Evolutionary conservation across 140 eudicot genomes (phyloP).

Genomic region (Senecio squalidus): DNA sequence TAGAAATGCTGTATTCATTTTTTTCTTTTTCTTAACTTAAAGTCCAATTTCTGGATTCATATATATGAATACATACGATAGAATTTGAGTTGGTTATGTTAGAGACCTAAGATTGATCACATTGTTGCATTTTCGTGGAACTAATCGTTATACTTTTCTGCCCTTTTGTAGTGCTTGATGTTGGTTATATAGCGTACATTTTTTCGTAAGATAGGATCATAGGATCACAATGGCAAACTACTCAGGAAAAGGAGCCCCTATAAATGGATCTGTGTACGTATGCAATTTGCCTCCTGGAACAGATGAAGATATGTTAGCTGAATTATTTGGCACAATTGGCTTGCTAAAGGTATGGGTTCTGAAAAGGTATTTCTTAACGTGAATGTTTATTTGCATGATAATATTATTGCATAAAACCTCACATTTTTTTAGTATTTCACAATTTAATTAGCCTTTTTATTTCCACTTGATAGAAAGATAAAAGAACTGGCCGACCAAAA

Average conservation of each 20-base stretch:
- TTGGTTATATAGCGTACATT: slow-evolving; percentile 18
- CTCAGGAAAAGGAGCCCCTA: slow-evolving; percentile 55
- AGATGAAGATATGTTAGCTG: slow-evolving; percentile 85
- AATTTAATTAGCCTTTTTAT: not conserved
- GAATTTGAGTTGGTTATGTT: slow-evolving; percentile 1
- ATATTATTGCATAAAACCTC: not conserved
- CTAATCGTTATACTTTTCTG: not conserved
- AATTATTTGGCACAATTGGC: slow-evolving; percentile 80
- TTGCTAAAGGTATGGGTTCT: slow-evolving; percentile 72
- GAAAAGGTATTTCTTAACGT: slow-evolving; percentile 25
- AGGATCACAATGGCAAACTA: slow-evolving; percentile 48
- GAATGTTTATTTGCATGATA: slow-evolving; percentile 6
- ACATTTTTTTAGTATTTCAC: not conserved
- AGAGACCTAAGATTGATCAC: slow-evolving; percentile 7
- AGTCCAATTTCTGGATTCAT: slow-evolving; percentile 7
- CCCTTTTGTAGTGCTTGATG: slow-evolving; percentile 24
- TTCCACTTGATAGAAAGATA: slow-evolving; percentile 54
- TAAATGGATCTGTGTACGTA: slow-evolving; percentile 83
- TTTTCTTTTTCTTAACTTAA: not conserved
- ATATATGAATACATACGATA: too few species aligned
- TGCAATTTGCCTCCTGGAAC: slow-evolving; percentile 91
- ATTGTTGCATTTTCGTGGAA: not conserved
- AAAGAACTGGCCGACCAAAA: slow-evolving; percentile 80
- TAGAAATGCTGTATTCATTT: not conserved
- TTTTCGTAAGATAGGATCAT: slow-evolving; percentile 47